Conservation (phyloP, 305 asterid genomes). For the Fraxinus paxiana region DNA sequence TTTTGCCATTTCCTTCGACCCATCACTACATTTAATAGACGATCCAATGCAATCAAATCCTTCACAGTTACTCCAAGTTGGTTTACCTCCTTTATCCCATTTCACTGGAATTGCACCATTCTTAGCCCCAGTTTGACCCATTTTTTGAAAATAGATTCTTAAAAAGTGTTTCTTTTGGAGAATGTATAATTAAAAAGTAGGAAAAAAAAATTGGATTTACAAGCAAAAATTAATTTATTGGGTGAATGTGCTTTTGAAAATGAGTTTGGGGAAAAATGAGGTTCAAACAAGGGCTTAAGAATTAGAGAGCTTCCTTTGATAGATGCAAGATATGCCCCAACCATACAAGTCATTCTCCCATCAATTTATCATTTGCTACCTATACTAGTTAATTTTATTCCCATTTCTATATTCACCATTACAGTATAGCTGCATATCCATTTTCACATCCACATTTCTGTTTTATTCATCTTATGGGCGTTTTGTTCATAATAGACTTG, state of each 20-base stretch:
- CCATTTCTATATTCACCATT: background rate
- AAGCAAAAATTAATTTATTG: background rate
- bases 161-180: background rate
- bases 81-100: background rate
- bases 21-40: background rate
- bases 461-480: background rate
- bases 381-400: background rate
- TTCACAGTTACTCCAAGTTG: background rate
- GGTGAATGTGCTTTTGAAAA: background rate
- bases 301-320: background rate
- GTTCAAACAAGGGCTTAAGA: background rate
- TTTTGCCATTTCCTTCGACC: background rate
- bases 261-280: background rate
- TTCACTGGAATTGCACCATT: background rate
- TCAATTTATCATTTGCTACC: background rate
- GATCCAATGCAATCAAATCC: background rate
- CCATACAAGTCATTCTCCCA: background rate
- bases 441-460: background rate
- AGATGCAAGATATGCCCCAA: background rate
- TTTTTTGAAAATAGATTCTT: background rate
- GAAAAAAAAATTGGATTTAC: background rate
- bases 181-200: background rate
- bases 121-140: background rate
- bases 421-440: background rate
- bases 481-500: slow-evolving; percentile 2